Evolutionary conservation across 768 basidiomycete species (phyloP).

Genomic region (Ramaria rubella): DNA sequence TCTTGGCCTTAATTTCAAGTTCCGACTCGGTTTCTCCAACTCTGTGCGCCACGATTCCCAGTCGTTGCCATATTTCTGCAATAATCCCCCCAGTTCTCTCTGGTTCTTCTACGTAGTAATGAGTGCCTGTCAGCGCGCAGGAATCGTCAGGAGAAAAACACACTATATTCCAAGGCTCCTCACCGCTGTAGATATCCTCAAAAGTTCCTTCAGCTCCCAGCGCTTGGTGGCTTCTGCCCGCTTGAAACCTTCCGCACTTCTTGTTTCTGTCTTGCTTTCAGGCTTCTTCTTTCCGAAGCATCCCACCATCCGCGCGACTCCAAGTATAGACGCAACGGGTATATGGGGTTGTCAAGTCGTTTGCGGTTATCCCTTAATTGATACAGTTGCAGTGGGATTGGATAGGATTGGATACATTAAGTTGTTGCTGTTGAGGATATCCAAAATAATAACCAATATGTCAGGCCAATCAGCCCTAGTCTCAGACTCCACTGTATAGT

Average conservation of each 20-base stretch:
- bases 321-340: conserved; percentile 78
- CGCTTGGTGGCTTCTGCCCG: conserved; percentile 65
- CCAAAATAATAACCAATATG: too few relatives aligned
- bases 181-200: conserved; percentile 80
- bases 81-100: conserved; percentile 64
- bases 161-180: conserved; percentile 80
- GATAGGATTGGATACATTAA: too few relatives aligned
- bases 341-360: conserved; percentile 84
- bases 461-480: too few relatives aligned
- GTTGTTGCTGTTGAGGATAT: too few relatives aligned
- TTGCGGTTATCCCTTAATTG: conserved; percentile 91
- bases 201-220: conserved; percentile 69
- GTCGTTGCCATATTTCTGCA: conserved; percentile 79
- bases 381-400: too few relatives aligned
- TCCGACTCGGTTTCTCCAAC: conserved; percentile 66
- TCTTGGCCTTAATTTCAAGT: too few relatives aligned
- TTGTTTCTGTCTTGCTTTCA: conserved; percentile 60
- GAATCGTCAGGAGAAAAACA: conserved; percentile 25
- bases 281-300: conserved; percentile 60
- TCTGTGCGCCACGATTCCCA: conserved; percentile 87
- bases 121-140: background rate
- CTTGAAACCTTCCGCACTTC: conserved; percentile 72
- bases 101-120: conserved; percentile 61
- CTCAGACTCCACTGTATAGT: too few relatives aligned
- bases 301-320: conserved; percentile 85